Conservation (phyloP, 495 filamentous ascomycete species). For the Lasiosphaeriaceae sp. region DNA sequence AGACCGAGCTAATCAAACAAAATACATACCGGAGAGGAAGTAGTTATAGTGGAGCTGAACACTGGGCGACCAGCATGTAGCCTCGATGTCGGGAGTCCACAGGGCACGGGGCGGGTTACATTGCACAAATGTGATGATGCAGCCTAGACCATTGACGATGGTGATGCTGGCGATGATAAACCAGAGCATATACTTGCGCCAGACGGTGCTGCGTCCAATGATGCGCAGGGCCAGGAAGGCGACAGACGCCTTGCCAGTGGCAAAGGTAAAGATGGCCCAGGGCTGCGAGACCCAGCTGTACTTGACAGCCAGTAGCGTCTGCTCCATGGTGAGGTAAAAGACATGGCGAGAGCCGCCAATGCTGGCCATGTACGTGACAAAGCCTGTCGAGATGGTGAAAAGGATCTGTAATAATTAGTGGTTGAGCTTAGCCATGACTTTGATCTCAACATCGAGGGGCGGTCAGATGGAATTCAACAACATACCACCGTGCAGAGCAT, state of each 20-base stretch:
- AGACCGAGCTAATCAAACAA: neutral
- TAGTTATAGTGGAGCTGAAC: slow-evolving; percentile 2
- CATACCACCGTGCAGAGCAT: neutral
- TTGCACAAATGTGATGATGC: slow-evolving; percentile 2
- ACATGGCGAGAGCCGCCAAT: slow-evolving; percentile 1
- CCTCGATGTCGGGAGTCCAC: neutral
- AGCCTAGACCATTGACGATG: neutral
- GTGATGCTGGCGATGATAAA: neutral
- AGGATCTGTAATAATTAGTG: neutral
- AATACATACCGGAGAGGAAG: neutral
- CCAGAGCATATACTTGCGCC: neutral
- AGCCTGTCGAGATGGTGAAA: neutral
- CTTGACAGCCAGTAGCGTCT: slow-evolving; percentile 1
- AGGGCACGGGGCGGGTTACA: neutral
- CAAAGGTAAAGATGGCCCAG: neutral
- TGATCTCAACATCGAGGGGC: neutral
- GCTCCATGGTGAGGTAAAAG: neutral
- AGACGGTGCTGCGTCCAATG: neutral
- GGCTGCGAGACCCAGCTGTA: slow-evolving; percentile 3
- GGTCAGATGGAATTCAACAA: neutral
- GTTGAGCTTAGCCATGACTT: neutral
- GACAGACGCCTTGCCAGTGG: slow-evolving; percentile 3
- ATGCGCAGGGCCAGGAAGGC: slow-evolving; percentile 1
- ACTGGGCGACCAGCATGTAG: neutral
- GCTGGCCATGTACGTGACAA: slow-evolving; percentile 2